Evolutionary conservation across 805 yeast species (phyloP), one percentile per base, ranked within the genome.

Genomic region (Candida insectorum): DNA sequence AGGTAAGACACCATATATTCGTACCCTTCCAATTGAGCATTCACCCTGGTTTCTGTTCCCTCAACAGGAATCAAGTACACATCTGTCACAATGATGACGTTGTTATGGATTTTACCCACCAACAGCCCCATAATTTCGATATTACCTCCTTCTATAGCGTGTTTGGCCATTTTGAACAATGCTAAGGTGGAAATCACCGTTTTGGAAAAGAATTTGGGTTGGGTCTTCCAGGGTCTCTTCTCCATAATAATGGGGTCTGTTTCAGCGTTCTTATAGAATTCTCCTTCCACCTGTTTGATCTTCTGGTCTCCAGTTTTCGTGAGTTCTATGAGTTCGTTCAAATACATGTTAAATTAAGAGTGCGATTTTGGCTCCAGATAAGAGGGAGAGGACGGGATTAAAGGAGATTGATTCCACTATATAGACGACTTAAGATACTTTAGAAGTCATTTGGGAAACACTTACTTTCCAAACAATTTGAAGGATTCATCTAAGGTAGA

Each of bases 71-170:
- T 60, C 10, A 88, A 80, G 55, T 83, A 91, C 7, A 80, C 81
- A 55, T 91, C 96, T 69, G 79, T 70, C 2, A 93, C 83, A 2
- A 83, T 71, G 38, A 88, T 71, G 16, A 71, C 59, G 13, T 66
- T 60, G 5, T 65, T 67, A 10, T 74, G 62, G 7, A 84, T 73
- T 45, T 77, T 78, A 1, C 98, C 97, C 0, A 89, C 75, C 56
- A 91, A 68, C 84, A 89, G 84, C 4, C 97, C 98, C 97, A 91
- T 91, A 5, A 93, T 77, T 55, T 91, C 98, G 24, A 86, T 81
- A 7, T 82, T 64, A 1, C 95, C 95, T 4, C 97, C 97, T 1
- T 79, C 65, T 16, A 82, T 65, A 1, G 96, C 89, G 58, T 88
- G 96, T 10, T 76, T 64, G 2, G 83, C 57, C 84, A 88, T 87